phyloP scores from a whole-genome alignment of 768 basidiomycete species.

The Lepiota brunneoincarnata region DNA sequence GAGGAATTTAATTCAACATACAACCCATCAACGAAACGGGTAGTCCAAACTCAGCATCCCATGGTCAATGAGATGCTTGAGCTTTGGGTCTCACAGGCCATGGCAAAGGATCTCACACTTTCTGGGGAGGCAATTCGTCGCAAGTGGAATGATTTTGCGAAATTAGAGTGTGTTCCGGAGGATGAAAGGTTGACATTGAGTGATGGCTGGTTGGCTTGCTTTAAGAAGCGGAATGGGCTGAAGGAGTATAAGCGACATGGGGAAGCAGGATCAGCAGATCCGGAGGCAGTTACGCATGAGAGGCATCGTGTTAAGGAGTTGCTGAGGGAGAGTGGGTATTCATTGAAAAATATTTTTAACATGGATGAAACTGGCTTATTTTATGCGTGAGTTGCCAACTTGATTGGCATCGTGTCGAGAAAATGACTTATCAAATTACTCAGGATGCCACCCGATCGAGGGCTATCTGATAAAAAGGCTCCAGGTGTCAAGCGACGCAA shows the following conservation, averaged over 20 bases:
- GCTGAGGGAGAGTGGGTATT: conserved; percentile 19
- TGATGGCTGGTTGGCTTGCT: conserved; percentile 25
- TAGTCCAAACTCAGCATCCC: conserved; percentile 22
- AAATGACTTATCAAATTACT: conserved; percentile 4
- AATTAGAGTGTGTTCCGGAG: conserved; percentile 20
- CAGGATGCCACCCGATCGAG: conserved; percentile 26
- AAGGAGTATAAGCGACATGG: conserved; percentile 23
- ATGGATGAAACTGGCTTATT: conserved; percentile 29
- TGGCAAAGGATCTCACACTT: conserved; percentile 21
- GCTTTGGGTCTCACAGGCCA: conserved; percentile 27
- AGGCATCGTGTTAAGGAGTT: conserved; percentile 18
- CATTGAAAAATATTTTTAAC: conserved; percentile 28
- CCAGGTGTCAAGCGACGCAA: conserved; percentile 27
- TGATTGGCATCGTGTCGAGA: background rate
- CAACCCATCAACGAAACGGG: conserved; percentile 13
- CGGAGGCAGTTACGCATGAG: conserved; percentile 19
- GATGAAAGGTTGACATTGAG: conserved; percentile 24
- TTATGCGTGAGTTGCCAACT: conserved; percentile 20
- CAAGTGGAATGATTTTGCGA: conserved; percentile 28
- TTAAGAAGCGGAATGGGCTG: conserved; percentile 20
- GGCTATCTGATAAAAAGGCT: conserved; percentile 15
- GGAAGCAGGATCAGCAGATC: conserved; percentile 24
- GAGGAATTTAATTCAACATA: conserved; percentile 9
- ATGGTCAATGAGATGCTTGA: conserved; percentile 29
- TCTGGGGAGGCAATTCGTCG: conserved; percentile 27